Percentiles rank a stretch among this genome's conserved stretches.
These are phyloP conservation scores for Tylopilus cervinicoccineus DNA, from an alignment of 768 basidiomycete species.

Conservation along the genomic window DNA sequence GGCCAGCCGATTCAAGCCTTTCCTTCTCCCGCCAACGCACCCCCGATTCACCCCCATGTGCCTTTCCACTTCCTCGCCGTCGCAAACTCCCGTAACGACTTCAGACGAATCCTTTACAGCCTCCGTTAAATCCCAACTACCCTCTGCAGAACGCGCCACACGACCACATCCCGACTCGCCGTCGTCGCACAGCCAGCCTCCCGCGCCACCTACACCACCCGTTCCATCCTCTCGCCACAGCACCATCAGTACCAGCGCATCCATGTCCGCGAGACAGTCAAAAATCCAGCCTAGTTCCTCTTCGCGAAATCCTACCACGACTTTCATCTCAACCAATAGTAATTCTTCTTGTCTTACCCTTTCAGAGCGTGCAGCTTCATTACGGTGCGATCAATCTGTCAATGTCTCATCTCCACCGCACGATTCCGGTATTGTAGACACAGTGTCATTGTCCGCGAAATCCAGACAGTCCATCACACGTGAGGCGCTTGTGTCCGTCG, in stretches of 20 bases:
- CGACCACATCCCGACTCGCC: constrained; percentile 7
- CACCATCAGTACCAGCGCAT: constrained; percentile 10
- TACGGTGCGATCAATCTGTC: constrained; percentile 6
- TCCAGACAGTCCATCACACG: constrained; percentile 23
- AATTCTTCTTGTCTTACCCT: constrained; percentile 21
- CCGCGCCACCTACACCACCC: constrained; percentile 20
- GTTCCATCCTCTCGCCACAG: constrained; percentile 7
- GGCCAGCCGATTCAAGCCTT: constrained; percentile 10
- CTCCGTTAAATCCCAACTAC: constrained; percentile 6
- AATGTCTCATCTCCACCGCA: constrained; percentile 9
- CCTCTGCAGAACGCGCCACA: constrained; percentile 5
- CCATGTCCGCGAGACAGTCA: constrained; percentile 18
- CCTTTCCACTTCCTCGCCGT: constrained; percentile 21
- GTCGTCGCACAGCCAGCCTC: constrained; percentile 12
- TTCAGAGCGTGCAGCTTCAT: constrained; percentile 7
- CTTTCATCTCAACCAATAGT: constrained; percentile 11
- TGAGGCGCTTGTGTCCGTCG: constrained; percentile 6
- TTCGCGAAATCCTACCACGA: constrained; percentile 10
- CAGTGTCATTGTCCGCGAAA: constrained; percentile 3
- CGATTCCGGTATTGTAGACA: constrained; percentile 13
- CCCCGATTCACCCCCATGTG: constrained; percentile 28
- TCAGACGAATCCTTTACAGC: constrained; percentile 9
- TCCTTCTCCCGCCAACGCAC: constrained; percentile 11
- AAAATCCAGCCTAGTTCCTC: constrained; percentile 19
- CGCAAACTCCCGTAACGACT: constrained; percentile 22